Conservation (phyloP, 805 yeast genomes). For the Myxozyma sirexii region DNA sequence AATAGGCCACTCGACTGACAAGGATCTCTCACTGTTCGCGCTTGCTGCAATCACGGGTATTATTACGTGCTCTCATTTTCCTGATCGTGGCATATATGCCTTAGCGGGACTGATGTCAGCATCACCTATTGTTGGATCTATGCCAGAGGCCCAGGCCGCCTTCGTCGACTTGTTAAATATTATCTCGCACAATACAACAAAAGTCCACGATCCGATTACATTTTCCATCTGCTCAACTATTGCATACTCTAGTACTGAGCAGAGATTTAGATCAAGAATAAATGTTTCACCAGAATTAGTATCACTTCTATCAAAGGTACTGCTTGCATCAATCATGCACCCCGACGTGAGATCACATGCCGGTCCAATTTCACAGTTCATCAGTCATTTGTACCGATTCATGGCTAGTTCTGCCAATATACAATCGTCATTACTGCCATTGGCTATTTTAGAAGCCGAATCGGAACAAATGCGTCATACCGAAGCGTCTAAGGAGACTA, state of each 20-base stretch:
- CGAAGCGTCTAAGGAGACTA: neutral
- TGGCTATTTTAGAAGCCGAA: neutral
- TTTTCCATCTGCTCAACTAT: conserved; percentile 7
- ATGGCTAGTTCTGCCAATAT: neutral
- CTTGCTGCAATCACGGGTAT: conserved; percentile 14
- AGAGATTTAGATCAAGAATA: neutral
- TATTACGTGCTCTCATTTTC: conserved; percentile 1
- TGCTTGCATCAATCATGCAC: conserved; percentile 4
- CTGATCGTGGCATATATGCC: conserved; percentile 6
- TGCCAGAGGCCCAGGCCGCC: conserved; percentile 9
- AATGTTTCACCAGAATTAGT: conserved; percentile 1
- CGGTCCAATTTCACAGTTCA: conserved; percentile 17
- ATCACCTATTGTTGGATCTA: neutral
- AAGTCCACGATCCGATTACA: neutral
- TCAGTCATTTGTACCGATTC: conserved; percentile 2
- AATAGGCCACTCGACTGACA: neutral
- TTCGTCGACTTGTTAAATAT: conserved; percentile 12
- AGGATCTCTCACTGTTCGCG: conserved; percentile 4
- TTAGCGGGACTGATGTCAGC: conserved; percentile 18
- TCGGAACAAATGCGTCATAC: neutral
- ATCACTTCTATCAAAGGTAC: neutral
- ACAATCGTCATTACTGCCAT: neutral
- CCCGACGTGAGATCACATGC: conserved; percentile 6
- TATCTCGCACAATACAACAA: neutral
- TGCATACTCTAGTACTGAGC: conserved; percentile 1